phyloP scores from a whole-genome alignment of 352 stramenopile species.

The Phytophthora cajani region DNA sequence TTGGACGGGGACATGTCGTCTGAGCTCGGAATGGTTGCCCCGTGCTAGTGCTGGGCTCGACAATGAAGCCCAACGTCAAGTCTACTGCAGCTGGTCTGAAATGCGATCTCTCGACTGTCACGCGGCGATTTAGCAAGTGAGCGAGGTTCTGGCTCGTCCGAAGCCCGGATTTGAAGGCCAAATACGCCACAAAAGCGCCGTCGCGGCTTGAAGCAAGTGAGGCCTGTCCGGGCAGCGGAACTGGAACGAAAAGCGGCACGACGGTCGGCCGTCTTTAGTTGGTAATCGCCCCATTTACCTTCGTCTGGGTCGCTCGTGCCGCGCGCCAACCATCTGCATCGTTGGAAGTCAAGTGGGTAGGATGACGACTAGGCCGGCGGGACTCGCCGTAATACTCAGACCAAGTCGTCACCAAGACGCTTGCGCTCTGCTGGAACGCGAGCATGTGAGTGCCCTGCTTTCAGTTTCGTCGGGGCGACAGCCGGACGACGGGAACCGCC shows the following conservation, averaged over 20 bases:
- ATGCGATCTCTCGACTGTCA: constrained; percentile 1
- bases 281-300: background rate
- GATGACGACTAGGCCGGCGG: constrained; percentile 6
- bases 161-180: constrained; percentile 22
- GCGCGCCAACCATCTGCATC: constrained; percentile 13
- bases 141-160: constrained; percentile 5
- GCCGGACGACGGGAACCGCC: constrained; percentile 19
- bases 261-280: constrained; percentile 3
- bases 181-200: constrained; percentile 3
- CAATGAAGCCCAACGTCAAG: constrained; percentile 17
- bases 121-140: constrained; percentile 31
- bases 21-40: constrained; percentile 18
- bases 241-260: constrained; percentile 33
- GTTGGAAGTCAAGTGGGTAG: constrained; percentile 26
- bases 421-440: constrained; percentile 10
- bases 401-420: constrained; percentile 20
- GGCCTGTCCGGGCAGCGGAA: constrained; percentile 14
- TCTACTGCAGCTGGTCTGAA: background rate
- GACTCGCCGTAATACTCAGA: constrained; percentile 19
- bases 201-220: constrained; percentile 1
- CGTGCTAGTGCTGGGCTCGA: constrained; percentile 8
- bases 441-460: constrained; percentile 26
- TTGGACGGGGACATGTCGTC: constrained; percentile 28
- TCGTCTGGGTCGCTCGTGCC: background rate
- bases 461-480: constrained; percentile 25